Conservation (phyloP, 208 protist species). For the Porcisia hertigi region DNA sequence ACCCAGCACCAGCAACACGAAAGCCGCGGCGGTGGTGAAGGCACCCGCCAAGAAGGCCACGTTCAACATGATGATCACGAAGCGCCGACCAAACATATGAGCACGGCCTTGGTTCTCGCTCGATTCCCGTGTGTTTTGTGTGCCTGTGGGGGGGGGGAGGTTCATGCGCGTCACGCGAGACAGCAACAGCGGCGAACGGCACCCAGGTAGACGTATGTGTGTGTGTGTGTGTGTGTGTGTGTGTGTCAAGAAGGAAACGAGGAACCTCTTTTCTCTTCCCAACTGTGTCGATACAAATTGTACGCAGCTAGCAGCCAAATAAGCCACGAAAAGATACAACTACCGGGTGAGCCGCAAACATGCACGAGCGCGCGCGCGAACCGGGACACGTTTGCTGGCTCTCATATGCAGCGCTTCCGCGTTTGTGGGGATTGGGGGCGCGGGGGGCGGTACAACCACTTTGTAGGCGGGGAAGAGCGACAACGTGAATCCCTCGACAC, state of each 20-base stretch:
- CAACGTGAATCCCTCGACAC: not conserved
- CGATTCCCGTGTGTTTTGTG: not conserved
- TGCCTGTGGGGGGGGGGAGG: not conserved
- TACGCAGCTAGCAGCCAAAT: not conserved
- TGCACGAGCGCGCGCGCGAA: not conserved
- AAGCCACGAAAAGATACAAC: not conserved
- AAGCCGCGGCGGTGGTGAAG: not conserved
- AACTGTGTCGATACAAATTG: too few relatives aligned
- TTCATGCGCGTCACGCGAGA: not conserved
- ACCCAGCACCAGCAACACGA: not conserved
- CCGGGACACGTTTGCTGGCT: not conserved
- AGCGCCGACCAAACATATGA: conserved; percentile 38
- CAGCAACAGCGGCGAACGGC: not conserved
- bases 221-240: not conserved
- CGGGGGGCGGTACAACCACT: too few relatives aligned
- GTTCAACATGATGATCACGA: conserved; percentile 17
- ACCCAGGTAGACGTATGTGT: not conserved
- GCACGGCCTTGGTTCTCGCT: not conserved
- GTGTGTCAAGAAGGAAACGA: not conserved
- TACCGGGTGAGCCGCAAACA: not conserved
- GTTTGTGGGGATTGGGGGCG: not conserved
- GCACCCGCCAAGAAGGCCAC: not conserved
- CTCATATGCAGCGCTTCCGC: not conserved
- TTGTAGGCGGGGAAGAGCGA: not conserved
- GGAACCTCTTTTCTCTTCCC: not conserved